Base-by-base conservation (phyloP, 2,329 filamentous ascomycete species). In the Colletotrichum phormii region DNA sequence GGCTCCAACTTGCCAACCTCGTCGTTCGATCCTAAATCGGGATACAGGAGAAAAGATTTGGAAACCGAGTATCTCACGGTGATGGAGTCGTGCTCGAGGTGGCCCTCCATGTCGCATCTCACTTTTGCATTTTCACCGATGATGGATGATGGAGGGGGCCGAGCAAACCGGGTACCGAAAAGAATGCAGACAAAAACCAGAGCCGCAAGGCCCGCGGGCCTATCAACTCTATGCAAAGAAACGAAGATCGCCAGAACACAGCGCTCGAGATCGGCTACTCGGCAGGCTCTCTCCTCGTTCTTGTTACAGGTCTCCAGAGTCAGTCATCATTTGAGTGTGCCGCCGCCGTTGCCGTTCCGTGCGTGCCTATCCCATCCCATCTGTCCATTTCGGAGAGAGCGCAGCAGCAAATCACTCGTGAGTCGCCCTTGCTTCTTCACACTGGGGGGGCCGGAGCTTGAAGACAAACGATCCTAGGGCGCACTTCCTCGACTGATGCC, bases 211-310 rank as follows among this genome's bases (percentile, higher is more conserved):
- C 37, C 49, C 59, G 51, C 51, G 33, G 37, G 51, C 51, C 62
- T 31, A 24, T 54, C 42, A 49, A 49, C 42, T 49, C 8, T 49
- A 49, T 51, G 33, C 51, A 53, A 59, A 42, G 58, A 53, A 60
- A 37, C 69, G 63, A 55, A 53, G 65, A 69, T 69, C 65, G 69
- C 54, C 66, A 49, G 53, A 51, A 42, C 35, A 54, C 59, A 58
- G 24, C 59, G 54, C 15, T 63, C 53, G 13, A 60, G 33, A 54
- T 72, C 65, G 69, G 69, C 42, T 72, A 59, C 59, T 53, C 65
- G 69, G 65, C 65, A 72, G 53, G 24, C 42, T 15, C n/a, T 15
- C n/a, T 22, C 31, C 37, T 72, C 53, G 29, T 68, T 59, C 54
- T 54, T 42, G 31, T 55, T 29, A 53, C 62, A 54, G 22, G 22